phyloP scores from a whole-genome alignment of 2,329 filamentous ascomycete genomes.

The Diaporthe sp. region DNA sequence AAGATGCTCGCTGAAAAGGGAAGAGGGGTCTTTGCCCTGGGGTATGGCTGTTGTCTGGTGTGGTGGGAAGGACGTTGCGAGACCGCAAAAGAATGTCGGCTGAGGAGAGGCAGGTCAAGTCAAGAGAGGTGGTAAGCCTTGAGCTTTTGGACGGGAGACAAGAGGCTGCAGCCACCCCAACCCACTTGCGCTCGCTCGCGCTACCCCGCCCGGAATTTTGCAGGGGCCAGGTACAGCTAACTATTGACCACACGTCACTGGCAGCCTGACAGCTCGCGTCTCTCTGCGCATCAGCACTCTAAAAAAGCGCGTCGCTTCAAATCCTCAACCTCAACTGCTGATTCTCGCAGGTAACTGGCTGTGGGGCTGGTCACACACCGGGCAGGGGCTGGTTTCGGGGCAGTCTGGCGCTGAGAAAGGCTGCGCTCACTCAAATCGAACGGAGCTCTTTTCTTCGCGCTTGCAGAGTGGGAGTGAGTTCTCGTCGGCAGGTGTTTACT shows the following conservation, averaged over 20 bases:
- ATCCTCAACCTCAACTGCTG: neutral
- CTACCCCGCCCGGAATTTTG: constrained; percentile 36
- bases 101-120: constrained; percentile 33
- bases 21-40: constrained; percentile 19
- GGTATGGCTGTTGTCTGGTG: constrained; percentile 15
- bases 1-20: constrained; percentile 14
- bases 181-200: constrained; percentile 18
- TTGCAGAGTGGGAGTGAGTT: neutral
- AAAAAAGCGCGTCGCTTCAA: constrained; percentile 28
- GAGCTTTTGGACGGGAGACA: constrained; percentile 29
- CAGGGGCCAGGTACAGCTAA: constrained; percentile 27
- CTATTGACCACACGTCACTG: constrained; percentile 33
- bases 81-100: constrained; percentile 34
- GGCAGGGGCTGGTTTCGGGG: neutral
- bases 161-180: constrained; percentile 18
- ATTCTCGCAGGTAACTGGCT: neutral
- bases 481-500: constrained; percentile 13
- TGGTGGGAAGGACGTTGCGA: constrained; percentile 26
- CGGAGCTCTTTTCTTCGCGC: neutral
- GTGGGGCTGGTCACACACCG: neutral
- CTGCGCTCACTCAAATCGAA: neutral
- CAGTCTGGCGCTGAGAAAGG: neutral
- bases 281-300: constrained; percentile 34
- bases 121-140: constrained; percentile 27
- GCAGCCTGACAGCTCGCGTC: constrained; percentile 32